phyloP scores from a whole-genome alignment of 164 flowering plant genomes.

The Chimonanthus salicifolius region DNA sequence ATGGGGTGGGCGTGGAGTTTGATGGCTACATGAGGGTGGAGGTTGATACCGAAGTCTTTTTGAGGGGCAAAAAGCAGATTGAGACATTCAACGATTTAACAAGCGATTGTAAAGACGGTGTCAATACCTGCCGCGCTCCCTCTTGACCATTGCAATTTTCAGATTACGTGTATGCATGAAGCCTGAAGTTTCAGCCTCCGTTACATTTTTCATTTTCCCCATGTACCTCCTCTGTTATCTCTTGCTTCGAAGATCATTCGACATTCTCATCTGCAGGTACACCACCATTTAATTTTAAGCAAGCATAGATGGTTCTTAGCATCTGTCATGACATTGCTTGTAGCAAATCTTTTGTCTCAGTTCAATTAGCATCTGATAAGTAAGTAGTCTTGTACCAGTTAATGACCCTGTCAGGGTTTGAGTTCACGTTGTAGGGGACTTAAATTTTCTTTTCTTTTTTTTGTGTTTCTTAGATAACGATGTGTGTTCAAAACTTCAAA shows the following conservation, averaged over 20 bases:
- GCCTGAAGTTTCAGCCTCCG: not conserved
- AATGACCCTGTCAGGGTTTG: not conserved
- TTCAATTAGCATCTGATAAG: not conserved
- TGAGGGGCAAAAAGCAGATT: constrained; percentile 82
- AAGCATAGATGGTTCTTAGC: not conserved
- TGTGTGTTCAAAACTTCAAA: too few relatives aligned
- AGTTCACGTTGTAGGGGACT: not conserved
- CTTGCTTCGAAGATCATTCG: not conserved
- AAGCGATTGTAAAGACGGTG: constrained; percentile 31
- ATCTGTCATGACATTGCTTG: not conserved
- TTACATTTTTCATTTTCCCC: not conserved
- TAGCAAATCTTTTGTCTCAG: not conserved
- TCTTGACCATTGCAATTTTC: constrained; percentile 11
- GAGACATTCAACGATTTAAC: constrained; percentile 96
- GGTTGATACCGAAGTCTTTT: constrained; percentile 86
- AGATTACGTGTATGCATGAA: not conserved
- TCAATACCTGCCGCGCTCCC: constrained; percentile 19
- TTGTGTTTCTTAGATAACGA: too few relatives aligned
- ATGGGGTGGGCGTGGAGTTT: constrained; percentile 70
- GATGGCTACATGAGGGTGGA: constrained; percentile 89
- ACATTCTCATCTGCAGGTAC: not conserved
- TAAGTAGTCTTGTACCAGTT: constrained; percentile 2
- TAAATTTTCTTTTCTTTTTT: too few relatives aligned
- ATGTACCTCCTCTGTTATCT: not conserved
- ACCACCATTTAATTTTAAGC: not conserved